Evolutionary conservation across 257 asterid species (phyloP), one percentile per base, ranked within the genome.

Genomic region (Rehmannia glutinosa): DNA sequence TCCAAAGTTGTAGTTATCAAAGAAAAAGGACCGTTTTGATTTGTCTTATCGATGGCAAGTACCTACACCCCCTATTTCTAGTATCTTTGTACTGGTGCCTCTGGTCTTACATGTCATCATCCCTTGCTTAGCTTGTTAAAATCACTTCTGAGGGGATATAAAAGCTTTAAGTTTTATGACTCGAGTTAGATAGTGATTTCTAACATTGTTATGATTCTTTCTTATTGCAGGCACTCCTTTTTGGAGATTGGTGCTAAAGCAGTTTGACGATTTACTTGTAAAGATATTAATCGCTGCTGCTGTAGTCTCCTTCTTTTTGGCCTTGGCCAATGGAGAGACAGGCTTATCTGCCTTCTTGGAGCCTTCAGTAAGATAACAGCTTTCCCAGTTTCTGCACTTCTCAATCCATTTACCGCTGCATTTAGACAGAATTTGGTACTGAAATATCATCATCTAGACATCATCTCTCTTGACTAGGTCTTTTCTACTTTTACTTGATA

Each of bases 231-330:
- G 91, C 75, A 94, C 95, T 17, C 95, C 96, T 38, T 94, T 94
- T 72, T 94, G 99, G 99, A 85, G 75, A 81, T 78, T 94, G 81
- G 96, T 94, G 68, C 81, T 94, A 81, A 94, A 91, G 84, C 99
- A 94, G 75, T 94, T 94, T 76, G 97, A 94, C 55, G 99, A 94
- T 85, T 87, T 94, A 79, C 96, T 94, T 74, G 99, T 94, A 64
- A 94, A 94, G 90, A 91, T 91, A 78, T 78, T 94, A 73, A 94
- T 91, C 74, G 97, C 82, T 66, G 96, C 99, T 68, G 99, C 99
- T 61, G 35, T 85, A 52, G 80, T 94, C 69, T 94, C 99, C 70
- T 91, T 94, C 78, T 43, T 88, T 57, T 83, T 94, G 87, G 99
- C 99, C 59, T 71, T 94, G 78, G 86, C 89, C 67, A 85, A 94